Evolutionary conservation across 495 filamentous ascomycete species (phyloP).

Genomic region (Xylaria curta): DNA sequence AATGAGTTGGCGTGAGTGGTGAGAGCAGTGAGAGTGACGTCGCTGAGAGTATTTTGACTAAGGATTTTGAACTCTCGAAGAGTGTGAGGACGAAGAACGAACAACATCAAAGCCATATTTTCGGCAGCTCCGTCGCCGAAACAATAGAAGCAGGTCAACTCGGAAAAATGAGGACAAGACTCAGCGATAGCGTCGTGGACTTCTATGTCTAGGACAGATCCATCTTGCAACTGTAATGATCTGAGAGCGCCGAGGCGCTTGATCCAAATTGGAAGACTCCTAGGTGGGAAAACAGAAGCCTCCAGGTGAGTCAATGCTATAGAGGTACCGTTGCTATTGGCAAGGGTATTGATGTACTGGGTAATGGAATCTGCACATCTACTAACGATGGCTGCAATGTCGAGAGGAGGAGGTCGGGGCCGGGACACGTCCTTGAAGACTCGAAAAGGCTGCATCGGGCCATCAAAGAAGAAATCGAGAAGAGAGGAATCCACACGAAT

Average conservation of each 20-base stretch:
- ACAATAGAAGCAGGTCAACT: slow-evolving; percentile 61
- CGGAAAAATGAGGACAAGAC: slow-evolving; percentile 66
- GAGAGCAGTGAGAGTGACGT: slow-evolving; percentile 64
- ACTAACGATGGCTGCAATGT: slow-evolving; percentile 32
- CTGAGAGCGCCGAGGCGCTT: slow-evolving; percentile 45
- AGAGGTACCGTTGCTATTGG: slow-evolving; percentile 37
- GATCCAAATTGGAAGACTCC: slow-evolving; percentile 45
- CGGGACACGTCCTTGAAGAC: slow-evolving; percentile 21
- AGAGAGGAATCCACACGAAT: slow-evolving; percentile 48
- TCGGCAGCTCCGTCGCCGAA: slow-evolving; percentile 53
- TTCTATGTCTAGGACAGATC: slow-evolving; percentile 60
- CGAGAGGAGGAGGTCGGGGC: slow-evolving; percentile 10
- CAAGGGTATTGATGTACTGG: slow-evolving; percentile 42
- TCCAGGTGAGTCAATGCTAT: slow-evolving; percentile 58
- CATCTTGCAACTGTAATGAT: slow-evolving; percentile 62
- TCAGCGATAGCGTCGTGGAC: slow-evolving; percentile 61
- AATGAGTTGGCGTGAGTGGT: slow-evolving; percentile 63
- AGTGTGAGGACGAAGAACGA: slow-evolving; percentile 60
- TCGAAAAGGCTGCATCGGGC: slow-evolving; percentile 49
- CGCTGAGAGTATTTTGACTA: slow-evolving; percentile 56
- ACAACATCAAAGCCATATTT: slow-evolving; percentile 64
- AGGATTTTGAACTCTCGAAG: slow-evolving; percentile 66
- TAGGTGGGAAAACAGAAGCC: slow-evolving; percentile 36
- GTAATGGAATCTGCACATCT: slow-evolving; percentile 43
- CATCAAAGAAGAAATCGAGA: slow-evolving; percentile 56